These are phyloP conservation scores for Calocybe cyanea DNA, from an alignment of 768 basidiomycete genomes.

Conservation along the genomic window DNA sequence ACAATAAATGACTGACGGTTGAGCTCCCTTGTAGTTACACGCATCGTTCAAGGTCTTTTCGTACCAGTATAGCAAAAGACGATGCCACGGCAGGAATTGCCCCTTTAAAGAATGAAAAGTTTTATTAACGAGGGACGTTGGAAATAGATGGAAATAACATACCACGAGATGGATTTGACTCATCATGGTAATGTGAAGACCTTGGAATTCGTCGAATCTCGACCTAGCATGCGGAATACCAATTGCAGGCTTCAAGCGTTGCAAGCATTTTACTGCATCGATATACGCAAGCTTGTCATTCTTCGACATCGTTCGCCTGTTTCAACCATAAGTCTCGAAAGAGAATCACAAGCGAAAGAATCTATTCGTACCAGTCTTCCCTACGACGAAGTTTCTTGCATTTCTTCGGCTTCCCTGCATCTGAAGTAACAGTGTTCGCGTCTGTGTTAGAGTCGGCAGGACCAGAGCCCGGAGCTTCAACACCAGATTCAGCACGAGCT, in stretches of 20 bases:
- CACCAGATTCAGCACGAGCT: too few species aligned
- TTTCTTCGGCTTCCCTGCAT: too few species aligned
- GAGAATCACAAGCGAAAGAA: too few species aligned
- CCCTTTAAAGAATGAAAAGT: constrained; percentile 9
- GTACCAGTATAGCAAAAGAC: constrained; percentile 25
- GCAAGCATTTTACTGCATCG: background rate
- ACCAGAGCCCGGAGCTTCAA: too few species aligned
- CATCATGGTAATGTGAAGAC: background rate
- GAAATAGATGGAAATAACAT: too few species aligned
- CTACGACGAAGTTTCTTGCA: too few species aligned
- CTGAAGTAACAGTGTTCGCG: too few species aligned
- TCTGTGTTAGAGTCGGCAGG: too few species aligned
- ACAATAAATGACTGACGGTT: constrained; percentile 13
- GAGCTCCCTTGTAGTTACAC: constrained; percentile 31
- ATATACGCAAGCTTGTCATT: background rate
- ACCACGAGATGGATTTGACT: background rate
- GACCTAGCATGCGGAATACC: background rate
- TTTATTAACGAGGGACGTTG: too few species aligned
- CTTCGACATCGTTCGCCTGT: background rate
- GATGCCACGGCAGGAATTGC: constrained; percentile 36
- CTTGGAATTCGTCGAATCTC: background rate
- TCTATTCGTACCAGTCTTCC: too few species aligned
- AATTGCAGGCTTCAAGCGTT: background rate
- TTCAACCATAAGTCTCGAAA: too few species aligned
- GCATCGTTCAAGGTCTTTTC: constrained; percentile 30